These are phyloP conservation scores for Talaromyces sp. DNA, from an alignment of 2,329 filamentous ascomycete species.

Conservation along the genomic window DNA sequence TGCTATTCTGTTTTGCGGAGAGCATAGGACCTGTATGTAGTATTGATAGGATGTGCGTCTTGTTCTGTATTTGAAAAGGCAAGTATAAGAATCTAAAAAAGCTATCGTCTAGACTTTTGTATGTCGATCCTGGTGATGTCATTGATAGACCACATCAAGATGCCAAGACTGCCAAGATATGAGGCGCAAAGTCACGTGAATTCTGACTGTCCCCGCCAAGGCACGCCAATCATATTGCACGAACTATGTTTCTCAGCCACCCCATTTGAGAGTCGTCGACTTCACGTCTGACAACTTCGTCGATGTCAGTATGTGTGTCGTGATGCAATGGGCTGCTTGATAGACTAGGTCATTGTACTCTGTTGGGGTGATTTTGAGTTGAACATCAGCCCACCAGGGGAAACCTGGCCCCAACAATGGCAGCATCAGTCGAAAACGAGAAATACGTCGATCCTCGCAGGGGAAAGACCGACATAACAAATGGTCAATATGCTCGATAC, in stretches of 20 bases:
- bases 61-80: neutral
- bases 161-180: neutral
- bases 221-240: constrained; percentile 7
- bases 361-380: neutral
- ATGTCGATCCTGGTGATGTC: constrained; percentile 4
- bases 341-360: too few relatives aligned
- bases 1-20: neutral
- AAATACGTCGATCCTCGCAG: constrained; percentile 1
- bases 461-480: neutral
- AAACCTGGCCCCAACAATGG: neutral
- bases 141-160: neutral
- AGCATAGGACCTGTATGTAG: neutral
- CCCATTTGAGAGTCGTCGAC: neutral
- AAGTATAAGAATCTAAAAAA: neutral
- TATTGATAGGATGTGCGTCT: neutral
- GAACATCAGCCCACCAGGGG: neutral
- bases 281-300: neutral
- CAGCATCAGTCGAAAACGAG: neutral
- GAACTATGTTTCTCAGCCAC: neutral
- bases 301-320: neutral
- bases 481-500: constrained; percentile 12
- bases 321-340: neutral
- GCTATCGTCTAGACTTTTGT: neutral
- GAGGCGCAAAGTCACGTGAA: constrained; percentile 10
- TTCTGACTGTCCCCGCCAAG: neutral